Evolutionary conservation across 1,139 yeast genomes (phyloP).

Genomic region (Debaryomyces coudertii): DNA sequence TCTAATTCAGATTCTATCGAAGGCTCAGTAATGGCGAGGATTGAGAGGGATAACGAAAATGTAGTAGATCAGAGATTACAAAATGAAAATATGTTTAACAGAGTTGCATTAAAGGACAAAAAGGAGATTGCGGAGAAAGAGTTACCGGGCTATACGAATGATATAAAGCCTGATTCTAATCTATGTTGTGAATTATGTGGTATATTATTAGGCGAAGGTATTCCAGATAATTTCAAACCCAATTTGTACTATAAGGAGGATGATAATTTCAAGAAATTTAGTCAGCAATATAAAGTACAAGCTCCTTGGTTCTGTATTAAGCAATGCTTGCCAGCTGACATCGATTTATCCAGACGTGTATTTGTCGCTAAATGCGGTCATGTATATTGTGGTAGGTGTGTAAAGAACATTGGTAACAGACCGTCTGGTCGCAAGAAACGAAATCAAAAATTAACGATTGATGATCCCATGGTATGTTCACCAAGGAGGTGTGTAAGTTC

Average conservation of each 20-base stretch:
- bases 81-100: conserved; percentile 36
- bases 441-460: conserved; percentile 31
- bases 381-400: conserved; percentile 84
- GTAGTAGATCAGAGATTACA: conserved; percentile 38
- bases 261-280: conserved; percentile 29
- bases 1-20: conserved; percentile 24
- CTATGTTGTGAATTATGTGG: conserved; percentile 74
- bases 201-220: conserved; percentile 68
- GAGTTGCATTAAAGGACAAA: conserved; percentile 34
- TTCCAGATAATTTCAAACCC: conserved; percentile 53
- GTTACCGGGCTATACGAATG: conserved; percentile 39
- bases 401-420: conserved; percentile 55
- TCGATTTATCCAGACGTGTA: conserved; percentile 65
- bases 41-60: conserved; percentile 45
- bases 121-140: conserved; percentile 28
- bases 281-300: conserved; percentile 35
- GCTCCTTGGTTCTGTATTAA: conserved; percentile 69
- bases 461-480: conserved; percentile 50
- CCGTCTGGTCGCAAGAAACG: conserved; percentile 26
- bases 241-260: conserved; percentile 30
- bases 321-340: conserved; percentile 56
- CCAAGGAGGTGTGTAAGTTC: conserved; percentile 52
- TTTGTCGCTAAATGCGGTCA: conserved; percentile 83
- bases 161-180: conserved; percentile 30
- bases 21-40: conserved; percentile 41